A percentile compares a stretch with the other conserved stretches of the same genome.
phyloP scores from a whole-genome alignment of 192 early-diverging fungal genomes.

The Dimargaris verticillata region DNA sequence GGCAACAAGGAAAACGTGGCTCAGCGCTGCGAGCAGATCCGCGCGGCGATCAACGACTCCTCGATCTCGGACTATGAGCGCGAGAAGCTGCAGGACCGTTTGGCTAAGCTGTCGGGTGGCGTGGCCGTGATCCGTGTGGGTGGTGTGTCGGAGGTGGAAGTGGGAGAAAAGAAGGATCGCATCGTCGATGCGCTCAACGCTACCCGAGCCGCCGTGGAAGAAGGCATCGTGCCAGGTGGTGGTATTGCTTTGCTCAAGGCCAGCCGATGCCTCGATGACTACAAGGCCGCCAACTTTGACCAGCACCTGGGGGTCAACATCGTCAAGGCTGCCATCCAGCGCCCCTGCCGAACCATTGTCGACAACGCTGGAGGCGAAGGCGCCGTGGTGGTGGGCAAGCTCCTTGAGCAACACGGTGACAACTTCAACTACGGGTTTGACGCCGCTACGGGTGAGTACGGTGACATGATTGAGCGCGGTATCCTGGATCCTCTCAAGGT shows the following conservation, averaged over 20 bases:
- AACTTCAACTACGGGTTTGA: constrained; percentile 92
- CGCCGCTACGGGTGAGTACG: constrained; percentile 80
- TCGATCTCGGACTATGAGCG: constrained; percentile 92
- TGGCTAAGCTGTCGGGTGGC: constrained; percentile 95
- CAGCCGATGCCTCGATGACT: constrained; percentile 52
- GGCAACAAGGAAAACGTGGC: constrained; percentile 77
- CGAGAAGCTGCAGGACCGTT: constrained; percentile 98
- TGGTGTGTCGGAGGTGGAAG: constrained; percentile 95
- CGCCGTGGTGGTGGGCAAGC: constrained; percentile 85
- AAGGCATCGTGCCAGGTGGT: constrained; percentile 98
- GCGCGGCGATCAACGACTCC: constrained; percentile 62
- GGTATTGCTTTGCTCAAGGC: constrained; percentile 95
- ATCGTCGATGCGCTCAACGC: constrained; percentile 97
- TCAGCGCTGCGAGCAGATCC: constrained; percentile 96
- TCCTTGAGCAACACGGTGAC: constrained; percentile 58
- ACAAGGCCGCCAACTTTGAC: constrained; percentile 97
- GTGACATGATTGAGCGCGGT: constrained; percentile 92
- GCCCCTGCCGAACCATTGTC: constrained; percentile 86
- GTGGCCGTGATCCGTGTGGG: constrained; percentile 99
- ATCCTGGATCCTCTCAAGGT: constrained; percentile 99
- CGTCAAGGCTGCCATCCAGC: constrained; percentile 82
- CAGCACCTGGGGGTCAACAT: constrained; percentile 97
- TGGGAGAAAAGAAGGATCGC: constrained; percentile 99
- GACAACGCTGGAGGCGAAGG: constrained; percentile 97
- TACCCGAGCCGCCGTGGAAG: constrained; percentile 96